Conservation (phyloP, 1,139 yeast species). For the Magnusiomyces paraingens region DNA sequence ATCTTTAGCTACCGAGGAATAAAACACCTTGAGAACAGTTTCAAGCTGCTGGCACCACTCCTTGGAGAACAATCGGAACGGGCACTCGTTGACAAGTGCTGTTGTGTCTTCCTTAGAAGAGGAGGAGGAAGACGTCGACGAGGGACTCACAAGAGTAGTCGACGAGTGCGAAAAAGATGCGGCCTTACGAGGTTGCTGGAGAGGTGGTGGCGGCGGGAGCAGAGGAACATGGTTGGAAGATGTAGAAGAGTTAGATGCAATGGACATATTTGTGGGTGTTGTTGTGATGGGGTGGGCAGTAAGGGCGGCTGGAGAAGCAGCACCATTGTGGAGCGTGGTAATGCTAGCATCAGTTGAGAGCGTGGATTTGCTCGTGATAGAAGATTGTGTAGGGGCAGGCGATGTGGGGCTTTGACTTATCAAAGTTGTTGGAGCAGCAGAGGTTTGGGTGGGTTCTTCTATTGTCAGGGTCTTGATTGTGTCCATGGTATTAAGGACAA, state of each 20-base stretch:
- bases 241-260: too few relatives aligned
- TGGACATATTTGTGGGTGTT: too few relatives aligned
- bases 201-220: too few relatives aligned
- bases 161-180: constrained; percentile 14
- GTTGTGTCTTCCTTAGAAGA: constrained; percentile 19
- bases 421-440: neutral
- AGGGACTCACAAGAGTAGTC: constrained; percentile 4
- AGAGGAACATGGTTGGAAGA: too few relatives aligned
- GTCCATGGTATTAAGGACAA: constrained; percentile 26
- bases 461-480: constrained; percentile 19
- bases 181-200: too few relatives aligned
- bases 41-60: constrained; percentile 30
- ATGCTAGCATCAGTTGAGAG: too few relatives aligned
- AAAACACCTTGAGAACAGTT: constrained; percentile 24
- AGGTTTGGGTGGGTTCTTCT: constrained; percentile 1
- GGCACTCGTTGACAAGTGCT: constrained; percentile 22
- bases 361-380: neutral
- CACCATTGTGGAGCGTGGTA: constrained; percentile 1
- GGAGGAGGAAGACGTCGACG: neutral
- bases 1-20: constrained; percentile 27
- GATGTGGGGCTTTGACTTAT: neutral
- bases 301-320: neutral
- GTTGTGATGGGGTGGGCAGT: neutral
- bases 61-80: constrained; percentile 19
- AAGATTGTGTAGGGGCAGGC: neutral